Evolutionary conservation across 441 rosid species (phyloP), one percentile per base, ranked within the genome.

Genomic region (Mallotus japonicus): DNA sequence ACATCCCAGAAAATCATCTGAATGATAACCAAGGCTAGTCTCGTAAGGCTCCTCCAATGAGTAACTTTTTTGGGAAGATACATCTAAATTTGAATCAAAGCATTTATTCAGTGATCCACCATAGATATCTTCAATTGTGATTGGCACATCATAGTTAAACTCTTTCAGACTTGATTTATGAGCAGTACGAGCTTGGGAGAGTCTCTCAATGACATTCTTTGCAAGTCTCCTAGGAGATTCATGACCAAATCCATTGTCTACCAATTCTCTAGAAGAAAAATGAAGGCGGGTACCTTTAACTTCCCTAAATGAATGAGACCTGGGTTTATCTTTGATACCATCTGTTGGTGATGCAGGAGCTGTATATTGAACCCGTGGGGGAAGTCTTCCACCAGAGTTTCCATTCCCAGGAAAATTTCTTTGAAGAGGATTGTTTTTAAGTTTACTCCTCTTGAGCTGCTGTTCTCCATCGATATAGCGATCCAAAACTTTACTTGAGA

Each of bases 381-480:
- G 96, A 77, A 83, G 95, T 82, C 82, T 83, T 79, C 87, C 81
- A 62, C 77, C 72, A 64, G 71, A 74, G 68, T 81, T 84, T 46
- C 81, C 80, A 63, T 73, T 81, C 72, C 86, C 90, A 50, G 74
- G 68, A 78, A 78, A 62, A 74, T 78, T 80, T 82, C 83, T 86
- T 67, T 51, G 83, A 37, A 77, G 75, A 69, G 85, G 77, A 74
- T 67, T 73, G 67, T 81, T 87, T 79, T 76, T 85, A 58, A 81
- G 79, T 83, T 81, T 82, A 75, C 82, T 87, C 61, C 78, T 87
- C 76, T 85, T 95, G 62, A 78, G 80, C 75, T 86, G 86, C 81
- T 92, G 92, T 82, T 95, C 99, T 63, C 96, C 99, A 83, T 90
- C 99, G 62, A 95, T 95, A 81, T 87, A 95, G 58, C 93, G 92